These are phyloP conservation scores for Penicillium sp. DNA, from an alignment of 2,329 filamentous ascomycete species.

Conservation along the genomic window DNA sequence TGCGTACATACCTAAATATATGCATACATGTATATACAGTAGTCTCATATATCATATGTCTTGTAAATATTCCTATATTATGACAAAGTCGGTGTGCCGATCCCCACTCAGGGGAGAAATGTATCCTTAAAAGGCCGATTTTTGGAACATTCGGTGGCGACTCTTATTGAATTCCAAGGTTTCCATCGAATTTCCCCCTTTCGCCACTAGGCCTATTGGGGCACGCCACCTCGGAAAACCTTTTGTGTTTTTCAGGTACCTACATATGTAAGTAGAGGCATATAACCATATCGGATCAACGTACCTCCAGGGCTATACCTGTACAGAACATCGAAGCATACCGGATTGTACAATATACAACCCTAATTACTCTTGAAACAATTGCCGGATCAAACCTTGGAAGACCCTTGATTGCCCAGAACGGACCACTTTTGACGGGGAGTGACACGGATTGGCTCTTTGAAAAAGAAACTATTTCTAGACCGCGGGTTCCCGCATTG, in stretches of 20 bases:
- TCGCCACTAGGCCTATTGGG: background rate
- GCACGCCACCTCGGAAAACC: background rate
- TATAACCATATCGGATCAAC: background rate
- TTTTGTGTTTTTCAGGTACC: background rate
- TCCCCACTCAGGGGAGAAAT: slow-evolving; percentile 13
- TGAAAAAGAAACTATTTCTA: background rate
- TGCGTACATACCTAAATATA: too few relatives aligned
- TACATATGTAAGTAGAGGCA: background rate
- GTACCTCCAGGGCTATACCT: background rate
- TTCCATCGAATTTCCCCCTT: background rate
- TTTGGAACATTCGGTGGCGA: slow-evolving; percentile 7
- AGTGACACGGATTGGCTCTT: background rate
- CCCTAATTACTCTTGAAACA: background rate
- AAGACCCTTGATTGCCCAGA: background rate
- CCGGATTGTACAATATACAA: background rate
- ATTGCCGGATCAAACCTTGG: slow-evolving; percentile 1
- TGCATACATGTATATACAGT: too few relatives aligned
- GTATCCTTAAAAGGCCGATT: slow-evolving; percentile 13
- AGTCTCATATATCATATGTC: background rate
- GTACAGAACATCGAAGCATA: background rate
- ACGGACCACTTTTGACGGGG: background rate
- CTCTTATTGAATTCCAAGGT: slow-evolving; percentile 5
- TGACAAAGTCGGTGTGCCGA: slow-evolving; percentile 8
- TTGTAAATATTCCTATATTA: background rate
- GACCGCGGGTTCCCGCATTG: slow-evolving; percentile 13